phyloP scores from a whole-genome alignment of 139 green algal species.

The Micractinium conductrix region DNA sequence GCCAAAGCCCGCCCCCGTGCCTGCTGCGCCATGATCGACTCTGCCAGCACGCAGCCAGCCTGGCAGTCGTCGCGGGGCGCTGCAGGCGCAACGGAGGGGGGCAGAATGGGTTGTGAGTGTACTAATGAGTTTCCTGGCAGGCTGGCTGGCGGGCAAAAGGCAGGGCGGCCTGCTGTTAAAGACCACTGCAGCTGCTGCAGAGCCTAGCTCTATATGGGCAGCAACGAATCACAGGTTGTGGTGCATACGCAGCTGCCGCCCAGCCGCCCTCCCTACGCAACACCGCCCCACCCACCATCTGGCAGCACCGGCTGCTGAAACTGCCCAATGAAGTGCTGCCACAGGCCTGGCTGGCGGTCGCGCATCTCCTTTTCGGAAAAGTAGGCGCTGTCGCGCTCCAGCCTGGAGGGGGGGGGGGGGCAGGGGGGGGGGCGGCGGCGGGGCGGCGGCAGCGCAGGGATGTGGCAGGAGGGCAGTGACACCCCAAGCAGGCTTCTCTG shows the following conservation, averaged over 20 bases:
- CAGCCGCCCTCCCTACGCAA: too few relatives aligned
- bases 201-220: background rate
- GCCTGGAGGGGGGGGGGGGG: background rate
- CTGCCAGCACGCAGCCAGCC: conserved; percentile 30
- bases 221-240: too few relatives aligned
- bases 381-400: conserved; percentile 44
- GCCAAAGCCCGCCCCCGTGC: too few relatives aligned
- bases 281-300: background rate
- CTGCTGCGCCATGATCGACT: conserved; percentile 58
- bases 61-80: background rate
- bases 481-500: background rate
- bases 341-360: conserved; percentile 65
- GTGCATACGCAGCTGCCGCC: too few relatives aligned
- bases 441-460: background rate
- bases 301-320: conserved; percentile 19
- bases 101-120: background rate
- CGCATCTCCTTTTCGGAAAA: conserved; percentile 78
- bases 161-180: background rate
- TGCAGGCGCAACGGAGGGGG: too few relatives aligned
- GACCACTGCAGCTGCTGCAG: background rate
- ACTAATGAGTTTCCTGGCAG: too few relatives aligned
- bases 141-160: background rate
- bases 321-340: conserved; percentile 75
- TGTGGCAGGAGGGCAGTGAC: background rate
- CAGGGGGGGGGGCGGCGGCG: background rate